Conservation (phyloP, 2,329 filamentous ascomycete species). For the Sporothrix brunneoviolacea region DNA sequence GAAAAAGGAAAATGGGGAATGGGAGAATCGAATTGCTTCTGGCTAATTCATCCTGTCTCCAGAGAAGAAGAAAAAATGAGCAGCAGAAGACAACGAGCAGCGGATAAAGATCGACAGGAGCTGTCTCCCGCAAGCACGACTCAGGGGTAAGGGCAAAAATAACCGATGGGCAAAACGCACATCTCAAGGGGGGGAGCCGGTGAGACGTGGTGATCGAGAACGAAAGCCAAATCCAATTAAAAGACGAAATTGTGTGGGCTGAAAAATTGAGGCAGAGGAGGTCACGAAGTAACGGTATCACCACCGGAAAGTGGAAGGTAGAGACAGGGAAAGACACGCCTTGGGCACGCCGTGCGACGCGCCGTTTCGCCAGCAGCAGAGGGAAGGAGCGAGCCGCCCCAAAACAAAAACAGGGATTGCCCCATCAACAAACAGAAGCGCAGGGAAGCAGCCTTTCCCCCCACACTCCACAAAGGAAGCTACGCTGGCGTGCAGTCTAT, state of each 20-base stretch:
- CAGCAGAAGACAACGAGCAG: background rate
- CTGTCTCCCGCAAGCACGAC: background rate
- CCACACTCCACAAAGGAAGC: conserved; percentile 1
- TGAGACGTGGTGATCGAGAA: background rate
- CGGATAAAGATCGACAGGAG: conserved; percentile 11
- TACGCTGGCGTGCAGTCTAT: conserved; percentile 1
- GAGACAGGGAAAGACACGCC: background rate
- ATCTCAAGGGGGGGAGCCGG: background rate
- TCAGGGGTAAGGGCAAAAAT: conserved; percentile 6
- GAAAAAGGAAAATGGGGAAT: too few relatives aligned
- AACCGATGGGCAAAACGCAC: background rate
- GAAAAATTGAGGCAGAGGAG: background rate
- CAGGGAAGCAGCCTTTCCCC: conserved; percentile 1
- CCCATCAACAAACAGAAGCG: conserved; percentile 7
- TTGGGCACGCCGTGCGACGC: too few relatives aligned
- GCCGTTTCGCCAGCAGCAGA: background rate
- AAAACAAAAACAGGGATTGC: conserved; percentile 3
- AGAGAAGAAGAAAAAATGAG: background rate
- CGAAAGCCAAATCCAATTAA: background rate
- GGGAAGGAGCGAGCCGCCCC: conserved; percentile 5
- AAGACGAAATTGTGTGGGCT: background rate
- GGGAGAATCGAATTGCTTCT: background rate
- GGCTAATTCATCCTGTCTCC: background rate
- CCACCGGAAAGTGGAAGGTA: background rate
- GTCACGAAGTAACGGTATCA: conserved; percentile 11